Percentiles rank a stretch among this genome's conserved stretches.
These are phyloP conservation scores for Borealophlyctis nickersoniae DNA, from an alignment of 192 early-diverging fungal genomes.

Conservation along the genomic window DNA sequence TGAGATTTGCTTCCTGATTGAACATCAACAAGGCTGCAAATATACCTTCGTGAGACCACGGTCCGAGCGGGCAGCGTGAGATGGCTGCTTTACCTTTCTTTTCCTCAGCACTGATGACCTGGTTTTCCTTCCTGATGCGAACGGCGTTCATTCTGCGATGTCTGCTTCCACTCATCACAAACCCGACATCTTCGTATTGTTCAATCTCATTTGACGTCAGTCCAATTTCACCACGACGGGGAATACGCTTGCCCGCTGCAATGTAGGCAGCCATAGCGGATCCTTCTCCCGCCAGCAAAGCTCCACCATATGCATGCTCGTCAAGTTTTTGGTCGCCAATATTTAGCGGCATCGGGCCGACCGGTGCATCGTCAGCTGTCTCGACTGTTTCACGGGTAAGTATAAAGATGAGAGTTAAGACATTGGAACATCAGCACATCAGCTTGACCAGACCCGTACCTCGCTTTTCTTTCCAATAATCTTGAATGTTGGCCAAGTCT, in stretches of 20 bases:
- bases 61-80: neutral
- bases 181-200: slow-evolving; percentile 80
- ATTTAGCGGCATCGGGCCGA: slow-evolving; percentile 66
- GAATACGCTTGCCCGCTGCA: slow-evolving; percentile 90
- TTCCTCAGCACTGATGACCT: slow-evolving; percentile 94
- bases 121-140: slow-evolving; percentile 93
- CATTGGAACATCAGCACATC: neutral
- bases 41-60: neutral
- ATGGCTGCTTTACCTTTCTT: slow-evolving; percentile 50
- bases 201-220: slow-evolving; percentile 80
- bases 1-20: slow-evolving; percentile 83
- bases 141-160: slow-evolving; percentile 95
- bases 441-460: neutral
- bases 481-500: slow-evolving; percentile 7
- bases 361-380: slow-evolving; percentile 60
- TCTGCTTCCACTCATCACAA: slow-evolving; percentile 94
- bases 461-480: slow-evolving; percentile 41
- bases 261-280: slow-evolving; percentile 86
- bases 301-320: slow-evolving; percentile 74
- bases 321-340: slow-evolving; percentile 56
- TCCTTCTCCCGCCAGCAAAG: slow-evolving; percentile 85
- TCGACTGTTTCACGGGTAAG: slow-evolving; percentile 41
- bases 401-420: neutral
- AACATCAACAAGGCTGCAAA: slow-evolving; percentile 68
- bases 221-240: slow-evolving; percentile 96